Conservation (phyloP, 139 green algal species). For the Limnomonas spitsbergensis region DNA sequence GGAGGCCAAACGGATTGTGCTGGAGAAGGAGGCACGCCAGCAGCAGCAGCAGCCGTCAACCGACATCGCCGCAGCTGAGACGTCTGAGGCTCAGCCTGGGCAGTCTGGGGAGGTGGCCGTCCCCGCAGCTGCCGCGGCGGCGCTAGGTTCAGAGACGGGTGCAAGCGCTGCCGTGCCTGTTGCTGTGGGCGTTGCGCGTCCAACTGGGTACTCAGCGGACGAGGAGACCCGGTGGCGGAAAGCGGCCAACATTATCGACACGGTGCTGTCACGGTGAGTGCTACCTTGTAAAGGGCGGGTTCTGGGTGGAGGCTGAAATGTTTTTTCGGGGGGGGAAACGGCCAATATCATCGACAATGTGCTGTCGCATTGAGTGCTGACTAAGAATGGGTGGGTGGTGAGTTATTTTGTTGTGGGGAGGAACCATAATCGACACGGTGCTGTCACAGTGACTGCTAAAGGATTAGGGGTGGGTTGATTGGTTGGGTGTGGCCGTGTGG, state of each 20-base stretch:
- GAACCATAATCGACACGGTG: too few species aligned
- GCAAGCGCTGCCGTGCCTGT: background rate
- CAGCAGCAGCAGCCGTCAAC: background rate
- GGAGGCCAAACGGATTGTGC: slow-evolving; percentile 1
- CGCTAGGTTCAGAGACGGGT: background rate
- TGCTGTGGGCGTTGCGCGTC: too few species aligned
- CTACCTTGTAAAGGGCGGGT: too few species aligned
- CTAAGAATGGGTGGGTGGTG: too few species aligned
- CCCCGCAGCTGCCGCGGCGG: background rate
- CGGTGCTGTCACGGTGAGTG: slow-evolving; percentile 5
- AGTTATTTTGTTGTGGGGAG: too few species aligned
- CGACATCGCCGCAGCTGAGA: background rate
- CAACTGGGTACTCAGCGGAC: background rate
- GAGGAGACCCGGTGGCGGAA: slow-evolving; percentile 4
- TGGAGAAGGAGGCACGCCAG: slow-evolving; percentile 11
- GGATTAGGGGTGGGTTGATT: too few species aligned
- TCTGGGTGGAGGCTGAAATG: too few species aligned
- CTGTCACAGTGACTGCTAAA: too few species aligned
- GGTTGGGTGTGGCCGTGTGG: too few species aligned
- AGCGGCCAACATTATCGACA: slow-evolving; percentile 15
- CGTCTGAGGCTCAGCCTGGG: background rate
- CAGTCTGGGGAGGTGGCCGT: background rate
- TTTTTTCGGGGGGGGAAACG: too few species aligned
- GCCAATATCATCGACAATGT: too few species aligned
- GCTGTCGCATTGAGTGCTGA: too few species aligned